Conservation (phyloP, 2,329 filamentous ascomycete species). For the Aspergillus pseudoterreus region DNA sequence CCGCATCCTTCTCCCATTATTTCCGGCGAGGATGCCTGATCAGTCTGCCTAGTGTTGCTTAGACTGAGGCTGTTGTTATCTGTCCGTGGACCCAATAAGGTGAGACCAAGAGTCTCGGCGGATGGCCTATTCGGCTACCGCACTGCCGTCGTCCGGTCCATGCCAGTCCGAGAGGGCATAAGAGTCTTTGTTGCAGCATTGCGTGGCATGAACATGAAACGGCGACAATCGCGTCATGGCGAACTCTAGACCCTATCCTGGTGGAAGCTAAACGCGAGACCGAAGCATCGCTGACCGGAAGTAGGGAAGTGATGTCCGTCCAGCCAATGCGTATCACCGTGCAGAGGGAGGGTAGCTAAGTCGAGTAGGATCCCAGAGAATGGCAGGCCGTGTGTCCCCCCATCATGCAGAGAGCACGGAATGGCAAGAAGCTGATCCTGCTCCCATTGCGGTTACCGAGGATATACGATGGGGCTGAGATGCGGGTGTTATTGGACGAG, state of each 20-base stretch:
- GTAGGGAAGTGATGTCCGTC: too few species aligned
- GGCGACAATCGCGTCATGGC: too few species aligned
- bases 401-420: background rate
- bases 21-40: background rate
- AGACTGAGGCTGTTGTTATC: background rate
- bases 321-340: background rate
- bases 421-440: too few species aligned
- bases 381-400: background rate
- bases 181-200: too few species aligned
- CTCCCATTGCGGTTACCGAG: too few species aligned
- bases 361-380: background rate
- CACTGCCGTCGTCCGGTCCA: too few species aligned
- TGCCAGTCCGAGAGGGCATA: too few species aligned
- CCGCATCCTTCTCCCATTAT: background rate
- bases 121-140: background rate
- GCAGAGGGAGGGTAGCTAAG: background rate
- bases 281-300: too few species aligned
- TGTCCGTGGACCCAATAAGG: background rate
- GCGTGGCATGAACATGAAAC: too few species aligned
- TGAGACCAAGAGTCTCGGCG: constrained; percentile 3
- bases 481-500: background rate
- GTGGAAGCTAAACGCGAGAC: too few species aligned
- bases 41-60: background rate
- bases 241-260: too few species aligned
- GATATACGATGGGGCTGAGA: background rate